A percentile compares a stretch with the other conserved stretches of the same genome.
phyloP scores from a whole-genome alignment of 2,329 filamentous ascomycete genomes.

The Trichoderma sp. region DNA sequence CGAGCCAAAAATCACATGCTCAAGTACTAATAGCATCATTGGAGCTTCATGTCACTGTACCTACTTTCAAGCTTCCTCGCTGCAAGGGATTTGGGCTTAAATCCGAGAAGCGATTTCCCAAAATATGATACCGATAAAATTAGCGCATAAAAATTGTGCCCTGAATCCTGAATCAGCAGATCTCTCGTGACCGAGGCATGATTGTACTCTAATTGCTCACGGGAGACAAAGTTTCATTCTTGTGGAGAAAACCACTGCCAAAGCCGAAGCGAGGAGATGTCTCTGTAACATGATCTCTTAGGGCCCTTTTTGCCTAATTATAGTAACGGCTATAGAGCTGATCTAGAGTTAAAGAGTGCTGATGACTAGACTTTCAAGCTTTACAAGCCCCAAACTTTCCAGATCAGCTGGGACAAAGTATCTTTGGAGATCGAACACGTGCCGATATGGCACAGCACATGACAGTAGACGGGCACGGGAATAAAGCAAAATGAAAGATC shows the following conservation, averaged over 20 bases:
- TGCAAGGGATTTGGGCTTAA: not conserved
- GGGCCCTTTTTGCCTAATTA: not conserved
- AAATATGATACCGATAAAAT: not conserved
- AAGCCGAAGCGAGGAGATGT: not conserved
- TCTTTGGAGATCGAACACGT: not conserved
- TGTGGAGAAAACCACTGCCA: not conserved
- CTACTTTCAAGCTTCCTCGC: not conserved
- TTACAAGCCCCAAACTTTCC: not conserved
- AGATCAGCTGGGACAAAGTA: not conserved
- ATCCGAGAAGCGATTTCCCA: not conserved
- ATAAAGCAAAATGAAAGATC: not conserved
- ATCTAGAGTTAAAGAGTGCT: not conserved
- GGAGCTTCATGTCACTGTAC: not conserved
- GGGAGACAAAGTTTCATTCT: not conserved
- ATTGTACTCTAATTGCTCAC: not conserved
- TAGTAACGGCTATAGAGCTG: not conserved
- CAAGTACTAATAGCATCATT: not conserved
- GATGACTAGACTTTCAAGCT: not conserved
- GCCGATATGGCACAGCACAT: not conserved
- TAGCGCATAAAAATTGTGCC: not conserved
- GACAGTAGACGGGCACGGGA: not conserved
- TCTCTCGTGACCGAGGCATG: not conserved
- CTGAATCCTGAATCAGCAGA: not conserved
- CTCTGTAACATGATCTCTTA: not conserved
- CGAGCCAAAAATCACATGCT: not conserved